Evolutionary conservation across 257 asterid genomes (phyloP).

Genomic region (Plantago ovata): DNA sequence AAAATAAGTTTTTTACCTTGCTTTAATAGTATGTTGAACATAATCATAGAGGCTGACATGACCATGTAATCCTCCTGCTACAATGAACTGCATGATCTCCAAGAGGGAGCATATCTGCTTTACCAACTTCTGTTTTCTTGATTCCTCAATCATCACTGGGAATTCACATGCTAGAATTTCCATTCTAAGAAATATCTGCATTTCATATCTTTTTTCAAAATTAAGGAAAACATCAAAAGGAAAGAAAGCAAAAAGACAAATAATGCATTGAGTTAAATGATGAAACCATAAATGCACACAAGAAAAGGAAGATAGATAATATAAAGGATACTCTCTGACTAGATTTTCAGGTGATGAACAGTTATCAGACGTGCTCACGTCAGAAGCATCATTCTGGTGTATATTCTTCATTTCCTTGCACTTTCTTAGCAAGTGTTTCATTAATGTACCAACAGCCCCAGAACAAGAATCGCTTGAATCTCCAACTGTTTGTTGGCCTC

Average conservation of each 20-base stretch:
- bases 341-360: conserved; percentile 37
- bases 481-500: conserved; percentile 26
- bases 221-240: conserved; percentile 35
- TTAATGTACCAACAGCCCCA: conserved; percentile 34
- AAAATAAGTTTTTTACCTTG: conserved; percentile 48
- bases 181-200: conserved; percentile 93
- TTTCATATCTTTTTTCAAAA: conserved; percentile 60
- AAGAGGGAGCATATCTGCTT: conserved; percentile 84
- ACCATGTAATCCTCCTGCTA: conserved; percentile 91
- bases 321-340: conserved; percentile 83
- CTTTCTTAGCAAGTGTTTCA: conserved; percentile 42
- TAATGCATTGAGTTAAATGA: neutral
- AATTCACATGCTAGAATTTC: conserved; percentile 65
- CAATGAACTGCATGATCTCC: conserved; percentile 83
- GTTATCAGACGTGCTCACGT: conserved; percentile 20
- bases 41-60: conserved; percentile 70
- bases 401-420: conserved; percentile 77
- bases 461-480: conserved; percentile 30
- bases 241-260: neutral
- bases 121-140: conserved; percentile 59
- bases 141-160: conserved; percentile 40
- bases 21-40: conserved; percentile 70
- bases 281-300: neutral
- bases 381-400: conserved; percentile 29
- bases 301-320: conserved; percentile 14